Evolutionary conservation across 106 monocot genomes (phyloP).

Genomic region (Allium sativum): DNA sequence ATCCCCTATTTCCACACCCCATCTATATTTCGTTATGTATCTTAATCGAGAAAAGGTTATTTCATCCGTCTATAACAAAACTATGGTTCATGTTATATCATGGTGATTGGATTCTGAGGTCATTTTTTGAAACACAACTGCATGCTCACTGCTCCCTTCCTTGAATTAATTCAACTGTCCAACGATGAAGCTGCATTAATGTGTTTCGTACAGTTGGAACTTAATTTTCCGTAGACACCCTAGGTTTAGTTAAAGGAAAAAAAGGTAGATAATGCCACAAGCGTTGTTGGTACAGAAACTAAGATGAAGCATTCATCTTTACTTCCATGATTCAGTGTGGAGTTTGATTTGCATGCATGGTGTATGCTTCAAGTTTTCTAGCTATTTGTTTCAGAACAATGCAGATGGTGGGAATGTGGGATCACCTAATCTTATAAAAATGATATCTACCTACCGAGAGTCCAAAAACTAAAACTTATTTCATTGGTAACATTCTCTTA

Average conservation of each 20-base stretch:
- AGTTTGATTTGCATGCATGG: neutral
- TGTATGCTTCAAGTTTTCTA: neutral
- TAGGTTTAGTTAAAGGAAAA: no score
- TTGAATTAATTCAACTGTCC: no score
- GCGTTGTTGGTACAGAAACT: neutral
- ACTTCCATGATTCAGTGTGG: neutral
- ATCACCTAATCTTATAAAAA: slow-evolving; percentile 5
- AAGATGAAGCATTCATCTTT: neutral
- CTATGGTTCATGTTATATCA: neutral
- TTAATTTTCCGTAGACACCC: no score
- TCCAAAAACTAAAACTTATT: neutral
- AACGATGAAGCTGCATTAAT: no score
- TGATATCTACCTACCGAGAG: neutral
- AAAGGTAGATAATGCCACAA: no score
- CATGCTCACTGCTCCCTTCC: no score
- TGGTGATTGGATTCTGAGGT: no score
- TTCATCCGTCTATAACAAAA: neutral
- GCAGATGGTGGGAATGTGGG: neutral
- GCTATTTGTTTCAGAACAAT: slow-evolving; percentile 1
- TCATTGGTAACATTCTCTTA: neutral
- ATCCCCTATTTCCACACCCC: neutral
- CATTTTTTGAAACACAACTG: no score
- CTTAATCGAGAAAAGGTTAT: neutral
- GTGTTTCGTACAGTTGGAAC: no score
- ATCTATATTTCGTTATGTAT: slow-evolving; percentile 4